Percentiles rank a stretch among this genome's conserved stretches.
phyloP scores from a whole-genome alignment of 1,284 basidiomycete genomes.

The Apiotrichum porosum region DNA sequence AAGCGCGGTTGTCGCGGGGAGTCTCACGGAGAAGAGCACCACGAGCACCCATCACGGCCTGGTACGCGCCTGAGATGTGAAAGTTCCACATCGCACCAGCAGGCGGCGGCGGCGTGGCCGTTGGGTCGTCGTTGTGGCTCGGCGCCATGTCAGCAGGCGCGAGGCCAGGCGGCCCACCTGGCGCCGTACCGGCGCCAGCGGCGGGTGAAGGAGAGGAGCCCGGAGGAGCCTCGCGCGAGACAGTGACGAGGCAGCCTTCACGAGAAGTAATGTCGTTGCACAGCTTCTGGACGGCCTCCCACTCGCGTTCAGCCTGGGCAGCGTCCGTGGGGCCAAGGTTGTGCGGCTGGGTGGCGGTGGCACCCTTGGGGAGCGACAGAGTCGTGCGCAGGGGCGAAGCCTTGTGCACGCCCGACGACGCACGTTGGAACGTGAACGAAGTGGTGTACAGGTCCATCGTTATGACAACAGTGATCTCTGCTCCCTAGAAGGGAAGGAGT shows the following conservation, averaged over 20 bases:
- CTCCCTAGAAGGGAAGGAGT: background rate
- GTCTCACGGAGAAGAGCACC: slow-evolving; percentile 84
- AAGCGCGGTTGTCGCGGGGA: slow-evolving; percentile 76
- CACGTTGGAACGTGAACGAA: slow-evolving; percentile 52
- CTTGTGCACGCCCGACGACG: slow-evolving; percentile 9
- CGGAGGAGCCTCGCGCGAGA: slow-evolving; percentile 55
- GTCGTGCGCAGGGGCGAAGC: slow-evolving; percentile 13
- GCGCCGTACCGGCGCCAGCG: background rate
- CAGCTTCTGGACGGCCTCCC: slow-evolving; percentile 74
- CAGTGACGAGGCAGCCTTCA: slow-evolving; percentile 76
- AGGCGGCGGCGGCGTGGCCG: background rate
- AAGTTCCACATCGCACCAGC: slow-evolving; percentile 63
- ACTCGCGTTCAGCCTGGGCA: slow-evolving; percentile 35
- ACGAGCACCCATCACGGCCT: slow-evolving; percentile 85
- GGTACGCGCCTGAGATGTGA: slow-evolving; percentile 82
- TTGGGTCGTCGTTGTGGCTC: slow-evolving; percentile 1
- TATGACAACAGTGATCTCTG: no score
- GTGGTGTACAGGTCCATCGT: slow-evolving; percentile 87
- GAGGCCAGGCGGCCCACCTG: slow-evolving; percentile 1
- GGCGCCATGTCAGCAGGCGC: background rate
- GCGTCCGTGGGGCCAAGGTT: slow-evolving; percentile 16
- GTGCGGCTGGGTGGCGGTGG: slow-evolving; percentile 27
- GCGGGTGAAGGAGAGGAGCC: background rate
- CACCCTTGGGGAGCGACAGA: slow-evolving; percentile 19
- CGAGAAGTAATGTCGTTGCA: slow-evolving; percentile 70